Percentiles rank a stretch among this genome's conserved stretches.
Conservation (phyloP, 768 basidiomycete genomes). For the Krasilnikovozyma curviuscula region DNA sequence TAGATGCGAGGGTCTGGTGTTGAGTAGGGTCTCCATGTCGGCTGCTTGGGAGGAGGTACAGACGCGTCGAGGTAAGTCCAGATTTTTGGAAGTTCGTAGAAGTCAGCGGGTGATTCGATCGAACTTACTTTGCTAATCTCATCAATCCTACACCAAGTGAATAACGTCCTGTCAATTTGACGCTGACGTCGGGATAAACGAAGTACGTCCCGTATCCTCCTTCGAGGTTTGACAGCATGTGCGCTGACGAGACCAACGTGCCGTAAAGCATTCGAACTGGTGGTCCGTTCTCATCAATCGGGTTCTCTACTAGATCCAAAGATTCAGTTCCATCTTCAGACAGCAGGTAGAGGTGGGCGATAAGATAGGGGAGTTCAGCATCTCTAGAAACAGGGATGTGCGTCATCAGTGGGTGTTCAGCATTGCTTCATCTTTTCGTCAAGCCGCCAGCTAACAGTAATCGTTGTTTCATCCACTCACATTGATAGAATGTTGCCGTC, state of each 20-base stretch:
- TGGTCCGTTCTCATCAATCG: not conserved
- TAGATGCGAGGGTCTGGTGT: slow-evolving; percentile 1
- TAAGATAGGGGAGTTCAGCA: slow-evolving; percentile 2
- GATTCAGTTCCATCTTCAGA: not conserved
- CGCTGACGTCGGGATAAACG: slow-evolving; percentile 12
- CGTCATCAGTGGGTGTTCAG: too few species aligned
- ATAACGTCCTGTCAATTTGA: not conserved
- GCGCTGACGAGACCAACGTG: slow-evolving; percentile 8
- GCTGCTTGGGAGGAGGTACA: not conserved
- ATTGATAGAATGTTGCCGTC: not conserved
- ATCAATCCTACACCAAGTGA: slow-evolving; percentile 2
- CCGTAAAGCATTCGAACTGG: slow-evolving; percentile 10
- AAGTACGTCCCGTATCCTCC: not conserved
- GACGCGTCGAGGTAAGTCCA: not conserved
- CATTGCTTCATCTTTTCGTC: too few species aligned
- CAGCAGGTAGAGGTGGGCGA: slow-evolving; percentile 8
- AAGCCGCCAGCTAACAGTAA: too few species aligned
- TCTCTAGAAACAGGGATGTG: too few species aligned
- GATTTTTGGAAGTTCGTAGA: not conserved
- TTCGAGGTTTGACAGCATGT: not conserved
- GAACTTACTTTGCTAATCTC: slow-evolving; percentile 8
- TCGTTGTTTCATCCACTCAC: not conserved
- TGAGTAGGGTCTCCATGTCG: slow-evolving; percentile 3
- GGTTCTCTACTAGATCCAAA: not conserved
- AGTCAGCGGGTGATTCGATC: not conserved